Percentiles rank a stretch among this genome's conserved stretches.
phyloP scores from a whole-genome alignment of 169 alveolate species.

The Plasmodium coatneyi region DNA sequence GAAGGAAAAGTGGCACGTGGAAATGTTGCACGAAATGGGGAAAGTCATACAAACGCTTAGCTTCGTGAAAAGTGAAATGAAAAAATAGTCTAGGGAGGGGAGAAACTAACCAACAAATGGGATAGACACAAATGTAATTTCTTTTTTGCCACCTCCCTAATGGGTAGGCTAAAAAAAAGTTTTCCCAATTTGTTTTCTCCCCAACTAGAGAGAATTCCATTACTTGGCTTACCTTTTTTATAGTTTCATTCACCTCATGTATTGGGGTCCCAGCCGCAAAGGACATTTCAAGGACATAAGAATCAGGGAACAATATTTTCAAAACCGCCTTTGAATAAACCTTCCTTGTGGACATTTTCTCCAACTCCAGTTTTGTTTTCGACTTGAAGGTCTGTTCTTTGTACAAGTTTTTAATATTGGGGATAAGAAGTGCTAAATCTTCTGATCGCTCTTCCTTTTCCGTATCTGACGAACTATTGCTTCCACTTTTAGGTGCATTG shows the following conservation, averaged over 20 bases:
- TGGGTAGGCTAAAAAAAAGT: background rate
- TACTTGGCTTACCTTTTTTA: slow-evolving; percentile 20
- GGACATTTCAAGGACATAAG: slow-evolving; percentile 56
- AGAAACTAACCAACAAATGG: background rate
- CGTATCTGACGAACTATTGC: background rate
- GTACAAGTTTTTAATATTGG: slow-evolving; percentile 35
- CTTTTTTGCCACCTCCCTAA: background rate
- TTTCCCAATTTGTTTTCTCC: background rate
- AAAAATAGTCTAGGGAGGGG: background rate
- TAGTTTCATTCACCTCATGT: slow-evolving; percentile 31
- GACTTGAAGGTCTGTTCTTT: slow-evolving; percentile 69
- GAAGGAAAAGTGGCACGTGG: background rate
- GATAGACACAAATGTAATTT: background rate
- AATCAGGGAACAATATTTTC: slow-evolving; percentile 66
- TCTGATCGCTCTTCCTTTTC: slow-evolving; percentile 31
- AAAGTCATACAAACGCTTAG: background rate
- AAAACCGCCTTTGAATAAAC: slow-evolving; percentile 46
- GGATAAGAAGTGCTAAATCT: slow-evolving; percentile 34
- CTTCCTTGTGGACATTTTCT: slow-evolving; percentile 45
- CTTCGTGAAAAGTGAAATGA: background rate
- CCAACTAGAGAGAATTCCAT: background rate
- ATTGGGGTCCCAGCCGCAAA: slow-evolving; percentile 53
- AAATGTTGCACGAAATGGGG: background rate
- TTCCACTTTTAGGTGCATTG: background rate
- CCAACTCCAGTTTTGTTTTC: slow-evolving; percentile 44